Conservation (phyloP, 1,284 basidiomycete species). For the Coniferiporia sulphurascens region DNA sequence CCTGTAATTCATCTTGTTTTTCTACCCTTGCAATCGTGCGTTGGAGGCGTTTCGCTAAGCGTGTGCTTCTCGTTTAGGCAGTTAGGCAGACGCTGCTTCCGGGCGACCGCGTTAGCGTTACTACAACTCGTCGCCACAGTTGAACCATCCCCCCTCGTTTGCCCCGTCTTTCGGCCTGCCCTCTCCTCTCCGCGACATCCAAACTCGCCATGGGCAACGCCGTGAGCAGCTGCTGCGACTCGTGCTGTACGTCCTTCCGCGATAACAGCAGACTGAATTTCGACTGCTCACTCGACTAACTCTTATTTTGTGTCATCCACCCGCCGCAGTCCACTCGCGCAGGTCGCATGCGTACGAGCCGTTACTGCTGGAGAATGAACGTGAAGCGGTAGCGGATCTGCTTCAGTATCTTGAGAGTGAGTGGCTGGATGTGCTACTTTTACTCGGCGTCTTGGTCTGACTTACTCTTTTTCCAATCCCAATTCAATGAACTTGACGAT, state of each 20-base stretch:
- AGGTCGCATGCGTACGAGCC: slow-evolving; percentile 90
- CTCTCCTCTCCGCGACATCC: slow-evolving; percentile 17
- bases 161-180: slow-evolving; percentile 20
- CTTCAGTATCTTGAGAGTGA: slow-evolving; percentile 97
- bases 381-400: slow-evolving; percentile 97
- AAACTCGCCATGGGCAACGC: slow-evolving; percentile 39
- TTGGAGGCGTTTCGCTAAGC: neutral
- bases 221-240: slow-evolving; percentile 71
- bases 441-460: neutral
- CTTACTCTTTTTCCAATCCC: neutral
- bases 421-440: slow-evolving; percentile 26
- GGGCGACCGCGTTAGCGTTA: neutral
- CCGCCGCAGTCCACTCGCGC: slow-evolving; percentile 58
- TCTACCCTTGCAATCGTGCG: neutral
- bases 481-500: neutral
- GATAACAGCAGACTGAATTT: slow-evolving; percentile 7
- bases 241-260: slow-evolving; percentile 54
- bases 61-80: neutral
- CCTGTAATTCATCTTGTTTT: slow-evolving; percentile 9
- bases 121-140: slow-evolving; percentile 20
- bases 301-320: slow-evolving; percentile 18
- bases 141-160: slow-evolving; percentile 14
- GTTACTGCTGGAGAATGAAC: slow-evolving; percentile 92
- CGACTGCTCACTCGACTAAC: neutral
- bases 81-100: neutral